These are phyloP conservation scores for Calonectria pauciramosa DNA, from an alignment of 2,329 filamentous ascomycete species.

Conservation along the genomic window DNA sequence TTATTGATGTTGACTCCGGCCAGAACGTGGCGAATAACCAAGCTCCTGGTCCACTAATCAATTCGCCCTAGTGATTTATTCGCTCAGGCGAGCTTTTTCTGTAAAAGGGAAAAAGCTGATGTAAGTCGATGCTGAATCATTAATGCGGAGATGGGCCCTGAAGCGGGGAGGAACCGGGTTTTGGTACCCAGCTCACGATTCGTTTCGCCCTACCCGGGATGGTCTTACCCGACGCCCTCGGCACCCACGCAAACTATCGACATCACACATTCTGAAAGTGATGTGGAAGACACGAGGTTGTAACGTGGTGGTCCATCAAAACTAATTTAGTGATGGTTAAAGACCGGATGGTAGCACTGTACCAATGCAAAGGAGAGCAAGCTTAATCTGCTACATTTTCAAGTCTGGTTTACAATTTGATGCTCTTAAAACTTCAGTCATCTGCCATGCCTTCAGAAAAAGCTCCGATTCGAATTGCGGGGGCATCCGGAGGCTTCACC, in stretches of 20 bases:
- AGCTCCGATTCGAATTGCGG: constrained; percentile 45
- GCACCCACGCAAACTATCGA: background rate
- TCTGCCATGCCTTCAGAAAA: constrained; percentile 11
- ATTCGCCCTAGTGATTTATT: constrained; percentile 25
- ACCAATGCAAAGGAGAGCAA: too few relatives aligned
- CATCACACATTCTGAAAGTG: background rate
- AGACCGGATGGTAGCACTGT: background rate
- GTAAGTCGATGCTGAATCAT: constrained; percentile 30
- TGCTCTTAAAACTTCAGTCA: background rate
- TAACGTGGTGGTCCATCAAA: too few relatives aligned
- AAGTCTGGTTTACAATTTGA: background rate
- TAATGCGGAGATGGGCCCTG: constrained; percentile 19
- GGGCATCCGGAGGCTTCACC: constrained; percentile 48
- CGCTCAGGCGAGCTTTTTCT: background rate
- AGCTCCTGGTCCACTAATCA: background rate
- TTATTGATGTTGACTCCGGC: constrained; percentile 44
- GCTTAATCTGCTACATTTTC: background rate
- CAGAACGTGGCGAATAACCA: constrained; percentile 11
- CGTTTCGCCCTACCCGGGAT: background rate
- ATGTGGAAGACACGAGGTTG: too few relatives aligned
- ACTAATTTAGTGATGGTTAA: background rate
- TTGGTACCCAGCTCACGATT: background rate
- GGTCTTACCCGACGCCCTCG: background rate
- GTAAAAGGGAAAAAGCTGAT: background rate
- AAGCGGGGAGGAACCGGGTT: background rate